Evolutionary conservation across 768 basidiomycete species (phyloP), one percentile per base, ranked within the genome.

Genomic region (Mycena rebaudengoi): DNA sequence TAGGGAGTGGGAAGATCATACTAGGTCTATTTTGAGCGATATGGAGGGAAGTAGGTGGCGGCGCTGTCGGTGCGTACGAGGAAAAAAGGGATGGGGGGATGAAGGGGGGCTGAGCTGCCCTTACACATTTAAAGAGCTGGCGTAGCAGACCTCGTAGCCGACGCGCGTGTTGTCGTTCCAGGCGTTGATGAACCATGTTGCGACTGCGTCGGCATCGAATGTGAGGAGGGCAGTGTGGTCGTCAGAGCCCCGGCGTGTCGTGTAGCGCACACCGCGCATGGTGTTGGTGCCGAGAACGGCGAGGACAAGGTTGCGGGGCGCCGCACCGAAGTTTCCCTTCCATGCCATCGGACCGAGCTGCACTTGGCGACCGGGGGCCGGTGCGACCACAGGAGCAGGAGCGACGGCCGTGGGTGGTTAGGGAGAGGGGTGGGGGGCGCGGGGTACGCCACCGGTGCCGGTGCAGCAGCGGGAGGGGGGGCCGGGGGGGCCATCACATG

Each of bases 31-130:
- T 59, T 49, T 50, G 57, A 23, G 35, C 1, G 57, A 14, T 3
- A 16, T 26, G 10, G n/a, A 18, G 40, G n/a, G 14, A 29, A 49
- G 21, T 23, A 21, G 14, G n/a, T 13, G 37, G 28, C 3, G 26
- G 20, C 25, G 46, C 3, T 7, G 6, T 13, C n/a, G 40, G 4
- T 20, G 45, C 4, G 13, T 2, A 18, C 8, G 35, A 26, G n/a
- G 35, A 25, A n/a, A 25, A 16, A 21, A 37, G n/a, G 18, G 33
- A 25, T 33, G 21, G 5, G 23, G 7, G 30, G n/a, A 48, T 8
- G 4, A 25, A 39, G 28, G 35, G 57, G 37, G 46, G 46, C 26
- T 59, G 48, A 59, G 57, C 46, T 59, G 57, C 57, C 48, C 46
- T 32, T 25, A 59, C 3, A 11, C 7, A n/a, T 58, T 58, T 58